A percentile compares a stretch with the other conserved stretches of the same genome.
These are phyloP conservation scores for Amphichorda felina DNA, from an alignment of 2,329 filamentous ascomycete genomes.

Conservation along the genomic window DNA sequence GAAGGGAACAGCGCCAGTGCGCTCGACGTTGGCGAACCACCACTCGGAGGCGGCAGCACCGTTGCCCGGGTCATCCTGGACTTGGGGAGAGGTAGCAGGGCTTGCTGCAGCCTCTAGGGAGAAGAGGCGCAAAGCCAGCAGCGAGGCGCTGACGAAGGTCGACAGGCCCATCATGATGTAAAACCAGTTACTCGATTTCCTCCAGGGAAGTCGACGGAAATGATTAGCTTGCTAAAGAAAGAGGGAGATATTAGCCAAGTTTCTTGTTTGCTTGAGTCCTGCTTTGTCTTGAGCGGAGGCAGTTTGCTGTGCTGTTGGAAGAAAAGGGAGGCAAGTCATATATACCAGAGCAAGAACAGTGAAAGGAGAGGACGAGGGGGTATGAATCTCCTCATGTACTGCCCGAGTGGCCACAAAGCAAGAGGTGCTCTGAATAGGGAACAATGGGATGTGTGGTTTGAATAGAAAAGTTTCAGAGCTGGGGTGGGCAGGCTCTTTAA, in stretches of 20 bases:
- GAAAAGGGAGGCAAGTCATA: neutral
- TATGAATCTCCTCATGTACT: neutral
- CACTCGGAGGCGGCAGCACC: conserved; percentile 27
- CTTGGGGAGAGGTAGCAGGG: conserved; percentile 16
- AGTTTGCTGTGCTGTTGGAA: neutral
- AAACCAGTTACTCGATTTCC: conserved; percentile 17
- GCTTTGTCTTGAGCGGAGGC: too few species aligned
- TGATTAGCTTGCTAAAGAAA: neutral
- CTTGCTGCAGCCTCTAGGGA: conserved; percentile 1
- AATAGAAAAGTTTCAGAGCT: too few species aligned
- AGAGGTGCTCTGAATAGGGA: neutral
- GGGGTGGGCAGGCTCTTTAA: neutral
- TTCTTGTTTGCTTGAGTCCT: neutral
- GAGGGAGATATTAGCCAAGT: neutral
- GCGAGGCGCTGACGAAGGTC: conserved; percentile 25
- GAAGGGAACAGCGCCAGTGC: conserved; percentile 58
- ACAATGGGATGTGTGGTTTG: neutral
- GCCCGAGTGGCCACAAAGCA: neutral
- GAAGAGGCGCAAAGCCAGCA: conserved; percentile 31
- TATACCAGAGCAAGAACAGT: neutral
- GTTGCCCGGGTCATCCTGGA: conserved; percentile 1
- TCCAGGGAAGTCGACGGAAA: conserved; percentile 3
- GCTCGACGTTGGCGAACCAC: conserved; percentile 61
- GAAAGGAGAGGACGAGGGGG: neutral
- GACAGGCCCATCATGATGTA: conserved; percentile 31